A percentile compares a stretch with the other conserved stretches of the same genome.
These are phyloP conservation scores for Tardiomyces blankii DNA, from an alignment of 1,139 yeast species.

Conservation along the genomic window DNA sequence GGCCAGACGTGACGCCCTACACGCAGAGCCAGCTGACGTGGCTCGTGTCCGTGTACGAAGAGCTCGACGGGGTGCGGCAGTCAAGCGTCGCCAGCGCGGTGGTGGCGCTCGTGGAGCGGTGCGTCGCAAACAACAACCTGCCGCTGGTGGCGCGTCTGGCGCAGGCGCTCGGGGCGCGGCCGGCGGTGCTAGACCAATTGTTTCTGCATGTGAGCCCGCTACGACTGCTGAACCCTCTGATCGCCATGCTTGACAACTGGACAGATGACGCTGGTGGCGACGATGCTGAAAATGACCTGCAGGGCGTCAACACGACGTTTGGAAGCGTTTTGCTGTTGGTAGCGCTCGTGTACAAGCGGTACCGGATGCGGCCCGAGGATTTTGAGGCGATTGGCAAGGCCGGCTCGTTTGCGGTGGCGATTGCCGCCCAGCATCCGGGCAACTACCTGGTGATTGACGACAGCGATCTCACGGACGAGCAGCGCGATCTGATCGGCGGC, in stretches of 20 bases:
- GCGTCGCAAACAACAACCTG: background rate
- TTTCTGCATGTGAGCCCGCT: conserved; percentile 5
- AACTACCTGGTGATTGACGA: conserved; percentile 6
- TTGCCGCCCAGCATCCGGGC: background rate
- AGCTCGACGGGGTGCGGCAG: conserved; percentile 18
- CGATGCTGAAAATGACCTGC: conserved; percentile 40
- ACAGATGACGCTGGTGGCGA: conserved; percentile 21
- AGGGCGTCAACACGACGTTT: conserved; percentile 58
- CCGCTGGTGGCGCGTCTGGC: conserved; percentile 21
- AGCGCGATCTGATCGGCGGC: conserved; percentile 43
- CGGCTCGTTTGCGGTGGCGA: background rate
- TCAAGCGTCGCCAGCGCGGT: conserved; percentile 1
- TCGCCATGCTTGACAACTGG: conserved; percentile 27
- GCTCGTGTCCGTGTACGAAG: conserved; percentile 16
- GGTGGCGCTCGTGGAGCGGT: background rate
- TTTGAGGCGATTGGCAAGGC: background rate
- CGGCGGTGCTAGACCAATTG: conserved; percentile 8
- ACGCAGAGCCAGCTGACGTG: conserved; percentile 1
- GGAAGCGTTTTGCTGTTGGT: conserved; percentile 48
- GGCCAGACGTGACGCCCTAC: background rate
- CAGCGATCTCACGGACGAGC: conserved; percentile 10
- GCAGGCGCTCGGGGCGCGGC: conserved; percentile 22
- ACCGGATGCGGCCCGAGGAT: conserved; percentile 9
- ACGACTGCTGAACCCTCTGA: conserved; percentile 17
- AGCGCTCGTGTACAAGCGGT: conserved; percentile 35